phyloP scores from a whole-genome alignment of 345 rosid species.

The Kandelia obovata region DNA sequence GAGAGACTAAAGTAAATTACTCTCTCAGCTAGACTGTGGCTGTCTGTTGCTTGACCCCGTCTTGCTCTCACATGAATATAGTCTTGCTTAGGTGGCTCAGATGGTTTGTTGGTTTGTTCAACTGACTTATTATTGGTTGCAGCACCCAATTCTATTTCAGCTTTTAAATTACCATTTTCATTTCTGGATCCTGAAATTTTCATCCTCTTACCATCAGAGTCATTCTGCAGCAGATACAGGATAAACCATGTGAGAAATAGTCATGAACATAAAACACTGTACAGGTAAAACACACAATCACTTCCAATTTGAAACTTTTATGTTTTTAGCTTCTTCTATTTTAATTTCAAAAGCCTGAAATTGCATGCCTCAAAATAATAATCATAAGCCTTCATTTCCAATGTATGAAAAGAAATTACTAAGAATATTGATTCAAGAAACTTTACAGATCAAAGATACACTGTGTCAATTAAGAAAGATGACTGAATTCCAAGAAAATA shows the following conservation, averaged over 20 bases:
- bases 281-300: not conserved
- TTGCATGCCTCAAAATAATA: not conserved
- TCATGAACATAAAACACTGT: not conserved
- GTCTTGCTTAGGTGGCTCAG: constrained; percentile 28
- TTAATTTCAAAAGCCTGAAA: not conserved
- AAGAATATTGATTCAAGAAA: not conserved
- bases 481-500: not conserved
- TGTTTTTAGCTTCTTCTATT: not conserved
- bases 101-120: constrained; percentile 13
- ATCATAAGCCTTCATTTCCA: not conserved
- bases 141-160: constrained; percentile 21
- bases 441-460: not conserved
- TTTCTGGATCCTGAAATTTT: constrained; percentile 15
- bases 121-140: constrained; percentile 15
- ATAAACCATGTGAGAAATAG: not conserved
- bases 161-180: constrained; percentile 13
- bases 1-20: constrained; percentile 23
- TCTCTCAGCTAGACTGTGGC: constrained; percentile 37
- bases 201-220: constrained; percentile 19
- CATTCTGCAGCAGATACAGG: constrained; percentile 14
- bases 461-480: not conserved
- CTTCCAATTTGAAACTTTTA: too few relatives aligned
- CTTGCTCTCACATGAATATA: constrained; percentile 33
- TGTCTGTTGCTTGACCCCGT: constrained; percentile 38
- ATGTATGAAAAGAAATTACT: not conserved